Evolutionary conservation across 768 basidiomycete genomes (phyloP).

Genomic region (Gymnopilus dilepis): DNA sequence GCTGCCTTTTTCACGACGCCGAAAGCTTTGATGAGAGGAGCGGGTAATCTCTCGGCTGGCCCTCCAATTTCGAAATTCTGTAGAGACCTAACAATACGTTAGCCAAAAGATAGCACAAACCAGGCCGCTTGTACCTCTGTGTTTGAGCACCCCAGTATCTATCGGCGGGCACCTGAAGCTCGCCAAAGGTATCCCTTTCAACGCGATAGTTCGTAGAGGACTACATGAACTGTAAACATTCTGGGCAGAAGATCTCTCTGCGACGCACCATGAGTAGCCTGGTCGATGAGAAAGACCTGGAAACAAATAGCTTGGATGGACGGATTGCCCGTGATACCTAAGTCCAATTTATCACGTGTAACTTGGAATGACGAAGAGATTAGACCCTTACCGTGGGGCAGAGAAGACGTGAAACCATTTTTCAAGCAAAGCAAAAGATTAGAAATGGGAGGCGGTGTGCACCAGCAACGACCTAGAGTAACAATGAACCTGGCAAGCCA

Average conservation of each 20-base stretch:
- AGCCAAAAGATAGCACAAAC: not conserved
- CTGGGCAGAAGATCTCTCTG: not conserved
- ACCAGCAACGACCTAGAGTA: not conserved
- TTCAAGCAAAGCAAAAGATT: not conserved
- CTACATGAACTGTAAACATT: slow-evolving; percentile 25
- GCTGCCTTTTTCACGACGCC: slow-evolving; percentile 98
- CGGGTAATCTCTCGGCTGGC: slow-evolving; percentile 88
- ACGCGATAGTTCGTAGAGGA: slow-evolving; percentile 64
- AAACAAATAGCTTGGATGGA: slow-evolving; percentile 19
- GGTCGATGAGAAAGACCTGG: slow-evolving; percentile 41
- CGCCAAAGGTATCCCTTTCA: slow-evolving; percentile 96
- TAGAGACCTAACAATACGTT: slow-evolving; percentile 62
- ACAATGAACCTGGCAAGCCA: slow-evolving; percentile 1
- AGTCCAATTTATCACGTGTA: slow-evolving; percentile 38
- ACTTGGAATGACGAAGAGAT: slow-evolving; percentile 10
- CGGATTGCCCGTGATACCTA: slow-evolving; percentile 33
- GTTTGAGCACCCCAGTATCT: slow-evolving; percentile 99
- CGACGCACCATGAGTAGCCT: slow-evolving; percentile 34
- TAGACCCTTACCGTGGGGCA: slow-evolving; percentile 21
- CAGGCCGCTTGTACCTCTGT: slow-evolving; percentile 62
- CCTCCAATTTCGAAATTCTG: slow-evolving; percentile 99
- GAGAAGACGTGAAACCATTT: slow-evolving; percentile 26
- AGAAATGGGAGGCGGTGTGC: not conserved
- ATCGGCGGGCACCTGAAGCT: slow-evolving; percentile 75
- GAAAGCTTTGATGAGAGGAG: slow-evolving; percentile 97